Evolutionary conservation across 2,329 filamentous ascomycete species (phyloP), one percentile per base, ranked within the genome.

Genomic region (Samsoniella hepiali): DNA sequence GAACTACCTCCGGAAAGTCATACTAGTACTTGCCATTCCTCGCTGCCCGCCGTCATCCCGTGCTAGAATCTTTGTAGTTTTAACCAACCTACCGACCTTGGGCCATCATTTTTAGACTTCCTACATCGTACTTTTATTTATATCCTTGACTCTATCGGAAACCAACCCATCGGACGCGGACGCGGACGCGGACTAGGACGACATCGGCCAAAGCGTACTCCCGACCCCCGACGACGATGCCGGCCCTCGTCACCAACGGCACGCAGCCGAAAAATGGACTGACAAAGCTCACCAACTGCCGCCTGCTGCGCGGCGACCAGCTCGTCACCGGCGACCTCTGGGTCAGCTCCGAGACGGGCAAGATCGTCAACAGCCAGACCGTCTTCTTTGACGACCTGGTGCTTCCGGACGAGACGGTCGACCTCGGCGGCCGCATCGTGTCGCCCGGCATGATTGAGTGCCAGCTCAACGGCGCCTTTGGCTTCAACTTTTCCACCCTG

Each of bases 401-500:
- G 61, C 79, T 88, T 3, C 91, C 93, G 1, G 91, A 94, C 72
- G 78, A 87, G 68, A 88, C 88, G 61, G 82, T 97, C 69, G 87
- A 97, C 71, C 86, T 97, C 1, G 85, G 87, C 58, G 91, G 92
- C 64, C 91, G 91, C 69, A 94, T 97, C 68, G 74, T 97, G 27
- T 87, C 90, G 0, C 92, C 93, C 0, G 93, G 93, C 32, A 83
- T 97, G 72, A 95, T 97, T 69, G 93, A 97, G 68, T 89, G 90
- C 59, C 93, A 97, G 76, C 87, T 97, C 69, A 97, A 97, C 71
- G 93, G 93, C 55, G 93, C 91, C 10, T 94, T 93, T 71, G 93
- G 93, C 63, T 96, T 97, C 80, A 94, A 97, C 79, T 97, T 96
- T 75, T 95, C 91, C 3, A 86, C 87, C 1, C 81, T 92, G 10